Evolutionary conservation across 306 rosid genomes (phyloP), one percentile per base, ranked within the genome.

Genomic region (Mimosa bimucronata): DNA sequence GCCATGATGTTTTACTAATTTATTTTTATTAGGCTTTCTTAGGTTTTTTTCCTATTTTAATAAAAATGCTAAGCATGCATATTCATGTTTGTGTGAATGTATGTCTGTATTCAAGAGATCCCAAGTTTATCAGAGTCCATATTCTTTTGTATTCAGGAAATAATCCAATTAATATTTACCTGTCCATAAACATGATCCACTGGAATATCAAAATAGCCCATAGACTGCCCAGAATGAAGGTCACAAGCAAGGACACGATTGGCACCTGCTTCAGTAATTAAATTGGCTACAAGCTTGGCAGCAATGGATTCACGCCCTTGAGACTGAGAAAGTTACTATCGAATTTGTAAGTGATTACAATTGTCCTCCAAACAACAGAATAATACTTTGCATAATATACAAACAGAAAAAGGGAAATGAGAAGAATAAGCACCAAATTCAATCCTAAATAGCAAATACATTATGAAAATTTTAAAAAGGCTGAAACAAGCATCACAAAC

Each of bases 221-320:
- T 95, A 42, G 99, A 89, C 81, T 95, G 99, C 81, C 99, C 98
- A 72, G 99, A 95, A 83, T 95, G 99, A 82, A 95, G 98, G 79
- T 95, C 99, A 77, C 99, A 95, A 37, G 99, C 98, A 86, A 95
- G 99, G 77, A 95, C 99, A 78, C 98, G 99, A 79, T 93, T 89
- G 78, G 99, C 99, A 79, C 99, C 99, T 19, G 99, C 99, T 90
- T 96, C 98, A 23, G 99, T 96, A 73, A 96, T 96, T 77, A 96
- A 90, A 88, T 96, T 96, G 76, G 99, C 99, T 55, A 96, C 98
- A 82, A 96, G 99, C 86, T 96, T 96, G 80, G 99, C 99, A 14
- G 99, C 98, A 85, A 96, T 96, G n/a, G 99, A 96, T 87, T 96
- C 98, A 77, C 98, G 99, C 64, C 98, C 99, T 88, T 93, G 98